Evolutionary conservation across 1,139 yeast genomes (phyloP).

Genomic region (Candida smagusa): DNA sequence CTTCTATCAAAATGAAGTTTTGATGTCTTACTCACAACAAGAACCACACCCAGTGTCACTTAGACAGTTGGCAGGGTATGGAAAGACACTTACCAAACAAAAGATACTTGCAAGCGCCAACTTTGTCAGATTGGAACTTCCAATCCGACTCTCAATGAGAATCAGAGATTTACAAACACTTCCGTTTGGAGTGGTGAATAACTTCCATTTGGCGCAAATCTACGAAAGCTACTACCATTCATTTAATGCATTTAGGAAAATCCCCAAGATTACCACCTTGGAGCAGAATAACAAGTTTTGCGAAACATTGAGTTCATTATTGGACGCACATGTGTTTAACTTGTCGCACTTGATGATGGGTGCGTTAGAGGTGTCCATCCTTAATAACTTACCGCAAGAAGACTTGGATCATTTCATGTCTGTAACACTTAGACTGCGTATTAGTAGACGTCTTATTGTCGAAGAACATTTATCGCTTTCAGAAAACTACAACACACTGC

Average conservation of each 20-base stretch:
- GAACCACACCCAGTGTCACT: slow-evolving; percentile 87
- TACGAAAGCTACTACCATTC: slow-evolving; percentile 87
- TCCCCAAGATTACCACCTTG: slow-evolving; percentile 61
- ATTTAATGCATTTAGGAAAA: slow-evolving; percentile 77
- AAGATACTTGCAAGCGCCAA: slow-evolving; percentile 81
- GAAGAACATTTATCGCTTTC: slow-evolving; percentile 86
- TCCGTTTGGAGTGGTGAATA: slow-evolving; percentile 82
- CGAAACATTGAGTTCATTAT: slow-evolving; percentile 53
- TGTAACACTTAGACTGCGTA: slow-evolving; percentile 75
- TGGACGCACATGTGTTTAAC: slow-evolving; percentile 76
- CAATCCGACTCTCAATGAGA: slow-evolving; percentile 78
- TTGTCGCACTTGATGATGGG: slow-evolving; percentile 92
- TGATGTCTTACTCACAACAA: slow-evolving; percentile 61
- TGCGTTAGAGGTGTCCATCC: slow-evolving; percentile 73
- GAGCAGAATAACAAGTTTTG: slow-evolving; percentile 78
- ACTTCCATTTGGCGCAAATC: slow-evolving; percentile 79
- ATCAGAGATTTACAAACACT: slow-evolving; percentile 74
- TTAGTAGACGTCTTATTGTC: slow-evolving; percentile 83
- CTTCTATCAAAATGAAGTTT: slow-evolving; percentile 79
- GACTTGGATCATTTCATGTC: slow-evolving; percentile 73
- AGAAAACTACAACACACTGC: slow-evolving; percentile 49
- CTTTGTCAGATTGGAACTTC: slow-evolving; percentile 81
- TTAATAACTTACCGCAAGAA: slow-evolving; percentile 57
- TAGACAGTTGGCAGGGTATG: slow-evolving; percentile 85
- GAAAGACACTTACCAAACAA: slow-evolving; percentile 72